Base-by-base conservation (phyloP, 192 early-diverging fungal species). In the Coemansia biformis region DNA sequence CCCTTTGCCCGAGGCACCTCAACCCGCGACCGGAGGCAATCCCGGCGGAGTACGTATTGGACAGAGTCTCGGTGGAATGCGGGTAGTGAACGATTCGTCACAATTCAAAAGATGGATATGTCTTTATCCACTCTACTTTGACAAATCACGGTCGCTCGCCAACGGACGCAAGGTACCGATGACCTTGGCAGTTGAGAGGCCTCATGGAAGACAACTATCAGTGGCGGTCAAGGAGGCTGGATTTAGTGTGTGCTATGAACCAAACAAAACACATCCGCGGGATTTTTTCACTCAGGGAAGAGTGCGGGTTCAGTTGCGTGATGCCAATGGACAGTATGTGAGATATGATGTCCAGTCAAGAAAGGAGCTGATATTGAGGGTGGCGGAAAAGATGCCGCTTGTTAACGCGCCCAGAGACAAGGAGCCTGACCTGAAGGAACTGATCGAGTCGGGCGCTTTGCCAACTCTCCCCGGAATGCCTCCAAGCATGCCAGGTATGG, bases 211-310 rank as follows among this genome's bases (percentile, higher is more conserved):
- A 36, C 83, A 85, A 45, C 73, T 87, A 29, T 78, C 83, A 1
- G 53, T 77, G 43, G 86, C 83, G 6, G 75, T 76, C 4, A 82
- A 83, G 55, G 60, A 79, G 11, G 48, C 80, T 13, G 75, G 79
- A 9, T 63, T 85, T 23, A 76, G 73, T 11, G 79, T 83, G 22
- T 81, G 79, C 18, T 82, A 80, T 34, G 86, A 87, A 59, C 76
- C 69, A 3, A 51, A 57, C 51, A 87, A 87, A 57, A 77, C 72
- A 19, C 83, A 87, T 48, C 86, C 86, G 21, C 49, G 78, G 9
- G 86, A 87, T 40, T 85, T 81, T 66, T 80, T 81, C 14, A 84
- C 80, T 33, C 80, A 80, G 17, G 86, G 86, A 9, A 75, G 86
- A 9, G 82, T 84, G 21, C 78, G 81, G 5, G 83, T 85, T 1